These are phyloP conservation scores for Voacanga thouarsii DNA, from an alignment of 257 asterid genomes.

Conservation along the genomic window DNA sequence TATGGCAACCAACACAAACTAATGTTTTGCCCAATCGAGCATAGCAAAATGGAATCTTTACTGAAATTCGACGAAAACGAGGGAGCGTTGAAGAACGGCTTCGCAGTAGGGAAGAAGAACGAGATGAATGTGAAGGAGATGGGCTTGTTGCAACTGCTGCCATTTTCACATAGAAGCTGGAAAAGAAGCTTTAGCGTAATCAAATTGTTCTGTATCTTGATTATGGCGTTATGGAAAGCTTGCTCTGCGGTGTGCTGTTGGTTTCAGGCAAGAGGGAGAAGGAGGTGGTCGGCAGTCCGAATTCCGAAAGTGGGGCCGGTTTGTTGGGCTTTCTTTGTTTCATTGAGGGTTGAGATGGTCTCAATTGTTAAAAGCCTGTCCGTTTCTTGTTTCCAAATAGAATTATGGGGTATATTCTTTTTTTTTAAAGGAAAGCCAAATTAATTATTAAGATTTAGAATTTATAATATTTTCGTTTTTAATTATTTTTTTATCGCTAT, in stretches of 20 bases:
- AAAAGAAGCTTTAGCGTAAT: background rate
- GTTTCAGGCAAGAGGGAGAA: conserved; percentile 6
- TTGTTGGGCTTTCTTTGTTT: conserved; percentile 3
- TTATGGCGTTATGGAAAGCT: background rate
- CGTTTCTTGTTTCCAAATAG: background rate
- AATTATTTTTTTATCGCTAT: too few species aligned
- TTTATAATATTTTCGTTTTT: too few species aligned
- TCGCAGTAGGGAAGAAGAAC: background rate
- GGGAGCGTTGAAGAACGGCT: conserved; percentile 1
- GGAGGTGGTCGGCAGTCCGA: conserved; percentile 7
- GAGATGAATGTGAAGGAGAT: conserved; percentile 6
- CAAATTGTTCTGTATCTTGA: background rate
- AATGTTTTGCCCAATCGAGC: conserved; percentile 35
- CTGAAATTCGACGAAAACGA: conserved; percentile 22
- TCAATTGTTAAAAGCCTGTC: too few species aligned
- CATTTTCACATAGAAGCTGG: background rate
- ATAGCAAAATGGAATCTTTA: conserved; percentile 37
- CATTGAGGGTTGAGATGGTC: background rate
- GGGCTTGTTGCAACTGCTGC: conserved; percentile 15
- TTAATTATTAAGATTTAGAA: too few species aligned
- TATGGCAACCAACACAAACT: conserved; percentile 45
- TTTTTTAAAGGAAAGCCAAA: too few species aligned
- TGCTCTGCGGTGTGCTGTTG: background rate
- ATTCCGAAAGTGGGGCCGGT: background rate
- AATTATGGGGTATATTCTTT: too few species aligned